Evolutionary conservation across 2,329 filamentous ascomycete genomes (phyloP), one percentile per base, ranked within the genome.

Genomic region (Trichoderma koningii): DNA sequence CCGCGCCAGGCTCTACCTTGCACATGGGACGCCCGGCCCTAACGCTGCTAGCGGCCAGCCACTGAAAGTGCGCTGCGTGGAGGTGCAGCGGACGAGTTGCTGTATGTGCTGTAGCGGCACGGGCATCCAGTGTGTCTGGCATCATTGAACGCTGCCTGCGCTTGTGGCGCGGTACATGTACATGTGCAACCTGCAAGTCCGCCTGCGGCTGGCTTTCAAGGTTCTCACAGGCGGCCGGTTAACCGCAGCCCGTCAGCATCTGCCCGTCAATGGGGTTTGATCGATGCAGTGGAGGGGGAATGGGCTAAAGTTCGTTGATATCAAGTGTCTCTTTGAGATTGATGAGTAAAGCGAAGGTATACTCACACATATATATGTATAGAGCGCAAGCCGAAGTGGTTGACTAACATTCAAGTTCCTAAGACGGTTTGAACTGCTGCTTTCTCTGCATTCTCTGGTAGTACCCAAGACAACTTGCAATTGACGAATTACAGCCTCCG

Each of bases 21-120:
- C 12, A 14, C 34, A 38, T 38, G 10, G 34, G 12, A 23, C 21
- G 21, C 21, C 21, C 21, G 21, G 34, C 34, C 50, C 50, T 34
- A 52, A 52, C 42, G 17, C 47, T 50, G 44, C 38, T 61, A 61
- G 57, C 57, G 47, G 57, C 47, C 57, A 61, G 57, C 47, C 47
- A 52, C 57, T 62, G 57, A 45, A 44, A 14, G 38, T 34, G 57
- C 57, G 47, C 52, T 34, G 57, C 57, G 47, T 62, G 34, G 56
- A 60, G 30, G 28, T 60, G 4, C 47, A 60, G 56, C 23, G 47
- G 34, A 45, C 21, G 41, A 26, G 23, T 4, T 30, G 50, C 50
- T 52, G 50, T 52, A 26, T 23, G 21, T 23, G n/a, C n/a, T 23
- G 21, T 23, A 23, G 21, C 21, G 21, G 21, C 21, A 23, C 21